Conservation (phyloP, 768 basidiomycete genomes). For the Suillus clintonianus region DNA sequence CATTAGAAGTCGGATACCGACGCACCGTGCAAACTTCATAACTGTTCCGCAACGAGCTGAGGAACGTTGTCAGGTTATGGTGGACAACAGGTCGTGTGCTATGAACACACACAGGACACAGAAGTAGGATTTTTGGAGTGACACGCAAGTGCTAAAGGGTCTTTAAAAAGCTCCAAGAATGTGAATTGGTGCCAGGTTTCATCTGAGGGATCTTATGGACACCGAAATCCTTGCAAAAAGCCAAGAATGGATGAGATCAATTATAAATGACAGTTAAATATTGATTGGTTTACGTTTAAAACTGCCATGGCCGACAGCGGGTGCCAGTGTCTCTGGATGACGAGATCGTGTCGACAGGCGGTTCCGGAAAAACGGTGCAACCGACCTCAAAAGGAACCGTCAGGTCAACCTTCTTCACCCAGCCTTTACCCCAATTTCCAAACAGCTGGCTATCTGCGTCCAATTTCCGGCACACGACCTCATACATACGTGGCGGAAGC, state of each 20-base stretch:
- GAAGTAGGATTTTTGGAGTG: not conserved
- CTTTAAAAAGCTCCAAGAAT: not conserved
- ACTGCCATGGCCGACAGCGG: not conserved
- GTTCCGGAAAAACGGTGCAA: not conserved
- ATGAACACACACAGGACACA: not conserved
- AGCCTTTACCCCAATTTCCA: not conserved
- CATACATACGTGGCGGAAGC: not conserved
- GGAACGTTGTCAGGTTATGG: not conserved
- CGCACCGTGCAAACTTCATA: constrained; percentile 67
- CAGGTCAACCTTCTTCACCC: not conserved
- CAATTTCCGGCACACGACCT: constrained; percentile 19
- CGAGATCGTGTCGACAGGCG: not conserved
- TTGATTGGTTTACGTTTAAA: not conserved
- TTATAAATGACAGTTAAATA: not conserved
- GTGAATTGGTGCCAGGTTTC: not conserved
- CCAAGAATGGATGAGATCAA: not conserved
- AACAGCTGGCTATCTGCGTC: not conserved
- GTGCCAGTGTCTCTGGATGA: not conserved
- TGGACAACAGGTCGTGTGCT: not conserved
- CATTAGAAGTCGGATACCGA: not conserved
- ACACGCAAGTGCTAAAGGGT: not conserved
- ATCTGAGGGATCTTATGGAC: not conserved
- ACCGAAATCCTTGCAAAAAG: not conserved
- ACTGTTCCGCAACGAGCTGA: not conserved
- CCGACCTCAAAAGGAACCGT: not conserved